phyloP scores from a whole-genome alignment of 2,329 filamentous ascomycete genomes.

The Eutypa lata region DNA sequence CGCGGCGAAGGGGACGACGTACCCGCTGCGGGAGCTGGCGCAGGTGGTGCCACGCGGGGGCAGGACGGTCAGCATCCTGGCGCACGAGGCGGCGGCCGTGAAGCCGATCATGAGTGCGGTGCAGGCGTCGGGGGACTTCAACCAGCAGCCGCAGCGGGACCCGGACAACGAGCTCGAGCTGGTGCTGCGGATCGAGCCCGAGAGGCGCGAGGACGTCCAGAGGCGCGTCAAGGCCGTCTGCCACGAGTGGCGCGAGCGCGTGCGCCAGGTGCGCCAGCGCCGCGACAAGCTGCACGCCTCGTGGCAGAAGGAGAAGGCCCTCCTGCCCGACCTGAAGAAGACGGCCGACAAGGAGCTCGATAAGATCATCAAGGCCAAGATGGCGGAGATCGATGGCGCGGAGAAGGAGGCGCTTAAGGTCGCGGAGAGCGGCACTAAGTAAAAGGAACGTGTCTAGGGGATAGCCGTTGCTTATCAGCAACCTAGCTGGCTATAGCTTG shows the following conservation, averaged over 20 bases:
- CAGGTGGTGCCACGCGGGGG: conserved; percentile 49
- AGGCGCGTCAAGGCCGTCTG: conserved; percentile 42
- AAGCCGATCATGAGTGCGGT: conserved; percentile 56
- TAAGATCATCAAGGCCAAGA: conserved; percentile 40
- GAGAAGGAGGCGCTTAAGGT: conserved; percentile 47
- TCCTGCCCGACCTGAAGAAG: conserved; percentile 42
- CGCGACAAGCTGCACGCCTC: conserved; percentile 47
- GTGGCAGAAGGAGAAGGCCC: conserved; percentile 42
- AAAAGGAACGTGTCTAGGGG: conserved; percentile 1
- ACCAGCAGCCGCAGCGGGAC: conserved; percentile 58
- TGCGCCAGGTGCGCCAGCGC: conserved; percentile 45
- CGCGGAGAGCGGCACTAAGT: conserved; percentile 28
- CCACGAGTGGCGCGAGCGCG: conserved; percentile 48
- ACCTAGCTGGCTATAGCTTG: not conserved
- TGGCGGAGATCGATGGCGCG: conserved; percentile 45
- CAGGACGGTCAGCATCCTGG: conserved; percentile 34
- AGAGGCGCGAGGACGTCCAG: conserved; percentile 45
- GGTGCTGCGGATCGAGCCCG: conserved; percentile 50
- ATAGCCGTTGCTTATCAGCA: not conserved
- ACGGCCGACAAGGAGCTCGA: conserved; percentile 45
- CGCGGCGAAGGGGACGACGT: conserved; percentile 29
- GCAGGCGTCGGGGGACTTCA: conserved; percentile 50
- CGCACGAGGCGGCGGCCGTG: conserved; percentile 40
- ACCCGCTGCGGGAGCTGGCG: conserved; percentile 53
- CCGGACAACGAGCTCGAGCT: conserved; percentile 60